These are phyloP conservation scores for Russula abietina DNA, from an alignment of 768 basidiomycete genomes.

Conservation along the genomic window DNA sequence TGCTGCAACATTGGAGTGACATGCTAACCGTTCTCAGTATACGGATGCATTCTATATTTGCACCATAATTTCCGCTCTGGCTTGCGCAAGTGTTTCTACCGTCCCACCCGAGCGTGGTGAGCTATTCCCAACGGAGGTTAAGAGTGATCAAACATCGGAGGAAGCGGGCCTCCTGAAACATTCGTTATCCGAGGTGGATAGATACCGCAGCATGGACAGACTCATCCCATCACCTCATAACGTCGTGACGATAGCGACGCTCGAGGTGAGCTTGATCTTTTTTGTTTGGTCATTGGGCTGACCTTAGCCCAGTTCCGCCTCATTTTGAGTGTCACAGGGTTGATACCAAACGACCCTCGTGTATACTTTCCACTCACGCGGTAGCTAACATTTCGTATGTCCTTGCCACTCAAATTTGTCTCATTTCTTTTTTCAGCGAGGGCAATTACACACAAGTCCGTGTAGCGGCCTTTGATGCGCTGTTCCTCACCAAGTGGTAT, in stretches of 20 bases:
- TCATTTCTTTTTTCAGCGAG: constrained; percentile 50
- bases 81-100: constrained; percentile 70
- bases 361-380: constrained; percentile 85
- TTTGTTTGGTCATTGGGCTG: not conserved
- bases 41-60: constrained; percentile 90
- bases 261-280: constrained; percentile 55
- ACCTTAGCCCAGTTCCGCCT: constrained; percentile 59
- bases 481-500: constrained; percentile 88
- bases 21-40: constrained; percentile 45
- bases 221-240: constrained; percentile 94
- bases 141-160: constrained; percentile 59
- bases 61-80: constrained; percentile 74
- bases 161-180: constrained; percentile 66
- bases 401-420: not conserved
- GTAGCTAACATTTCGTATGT: constrained; percentile 38
- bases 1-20: constrained; percentile 8
- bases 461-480: constrained; percentile 88
- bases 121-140: constrained; percentile 60
- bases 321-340: constrained; percentile 65
- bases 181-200: constrained; percentile 75
- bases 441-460: constrained; percentile 92
- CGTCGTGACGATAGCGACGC: constrained; percentile 80
- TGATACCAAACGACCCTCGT: constrained; percentile 69
- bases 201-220: constrained; percentile 92
- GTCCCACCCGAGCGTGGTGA: constrained; percentile 78